These are phyloP conservation scores for Blastobotrys serpentis DNA, from an alignment of 1,139 yeast species.

Conservation along the genomic window DNA sequence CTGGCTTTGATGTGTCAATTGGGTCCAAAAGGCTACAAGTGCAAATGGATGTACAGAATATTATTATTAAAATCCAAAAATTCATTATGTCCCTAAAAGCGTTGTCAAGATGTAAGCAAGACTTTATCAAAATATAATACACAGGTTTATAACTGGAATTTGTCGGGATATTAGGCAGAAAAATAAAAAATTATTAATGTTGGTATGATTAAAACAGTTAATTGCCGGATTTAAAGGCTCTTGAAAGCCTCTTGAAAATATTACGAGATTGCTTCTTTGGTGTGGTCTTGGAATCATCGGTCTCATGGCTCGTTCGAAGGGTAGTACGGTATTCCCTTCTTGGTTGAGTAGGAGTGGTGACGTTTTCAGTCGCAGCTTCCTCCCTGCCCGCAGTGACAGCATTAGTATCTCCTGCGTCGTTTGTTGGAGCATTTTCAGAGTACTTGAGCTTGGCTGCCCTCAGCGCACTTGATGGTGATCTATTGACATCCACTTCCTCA, in stretches of 20 bases:
- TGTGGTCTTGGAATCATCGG: not conserved
- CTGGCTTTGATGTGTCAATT: constrained; percentile 11
- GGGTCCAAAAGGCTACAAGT: constrained; percentile 4
- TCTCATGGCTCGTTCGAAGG: constrained; percentile 3
- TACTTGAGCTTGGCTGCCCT: constrained; percentile 1
- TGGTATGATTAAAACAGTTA: not conserved
- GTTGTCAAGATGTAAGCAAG: too few relatives aligned
- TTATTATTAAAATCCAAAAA: not conserved
- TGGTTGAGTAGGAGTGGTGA: not conserved
- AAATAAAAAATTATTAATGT: not conserved
- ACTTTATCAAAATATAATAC: too few relatives aligned
- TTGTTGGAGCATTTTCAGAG: not conserved
- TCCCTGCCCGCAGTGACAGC: not conserved
- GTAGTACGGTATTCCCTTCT: not conserved
- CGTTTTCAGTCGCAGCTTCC: not conserved
- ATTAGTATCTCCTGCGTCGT: not conserved
- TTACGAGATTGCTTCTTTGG: not conserved
- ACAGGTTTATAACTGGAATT: too few relatives aligned
- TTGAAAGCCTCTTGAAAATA: constrained; percentile 2
- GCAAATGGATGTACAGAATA: not conserved
- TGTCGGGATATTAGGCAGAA: not conserved
- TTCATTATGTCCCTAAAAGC: not conserved
- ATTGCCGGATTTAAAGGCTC: not conserved
- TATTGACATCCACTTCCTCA: not conserved
- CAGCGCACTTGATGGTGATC: constrained; percentile 1